Evolutionary conservation across 2,329 filamentous ascomycete genomes (phyloP), one percentile per base, ranked within the genome.

Genomic region (Cercospora citrullina): DNA sequence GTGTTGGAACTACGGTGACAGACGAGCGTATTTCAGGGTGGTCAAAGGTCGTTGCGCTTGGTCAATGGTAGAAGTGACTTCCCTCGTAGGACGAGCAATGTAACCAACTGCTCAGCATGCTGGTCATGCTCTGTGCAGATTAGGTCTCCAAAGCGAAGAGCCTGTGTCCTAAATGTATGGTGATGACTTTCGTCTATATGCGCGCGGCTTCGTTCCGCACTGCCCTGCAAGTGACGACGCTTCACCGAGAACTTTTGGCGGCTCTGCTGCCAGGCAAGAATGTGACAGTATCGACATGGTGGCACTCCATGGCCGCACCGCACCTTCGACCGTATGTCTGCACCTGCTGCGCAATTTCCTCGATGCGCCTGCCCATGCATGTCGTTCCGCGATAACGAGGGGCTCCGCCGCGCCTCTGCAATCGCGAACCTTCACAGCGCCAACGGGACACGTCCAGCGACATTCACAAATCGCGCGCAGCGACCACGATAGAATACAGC

Each of bases 261-360:
- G 23, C 45, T 48, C 45, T 48, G 42, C 28, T 57, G 16, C n/a
- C 30, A 23, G 53, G 53, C 53, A 58, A 58, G 53, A 57, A 64
- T 64, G 62, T 51, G 51, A 64, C 62, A 64, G 62, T 28, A 57
- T 33, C 53, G 53, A 58, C 62, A 77, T 77, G 76, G 72, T 63
- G 64, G 69, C 71, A 48, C 58, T 69, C 23, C 65, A 74, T 75
- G 74, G 75, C 72, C 66, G 67, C 12, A 66, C 66, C 53, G 81
- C 79, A 71, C 87, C 87, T 59, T 88, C 87, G 63, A 77, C 80
- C 66, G 80, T 79, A 53, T 86, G 94, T 21, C 83, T 95, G 70
- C 89, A 88, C 72, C 94, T 92, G 78, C 84, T 95, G 71, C 89
- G 88, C 72, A 87, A 84, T 64, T 91, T 94, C 78, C 88, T 90